phyloP scores from a whole-genome alignment of 208 protist genomes.

The Acanthamoeba polyphaga region DNA sequence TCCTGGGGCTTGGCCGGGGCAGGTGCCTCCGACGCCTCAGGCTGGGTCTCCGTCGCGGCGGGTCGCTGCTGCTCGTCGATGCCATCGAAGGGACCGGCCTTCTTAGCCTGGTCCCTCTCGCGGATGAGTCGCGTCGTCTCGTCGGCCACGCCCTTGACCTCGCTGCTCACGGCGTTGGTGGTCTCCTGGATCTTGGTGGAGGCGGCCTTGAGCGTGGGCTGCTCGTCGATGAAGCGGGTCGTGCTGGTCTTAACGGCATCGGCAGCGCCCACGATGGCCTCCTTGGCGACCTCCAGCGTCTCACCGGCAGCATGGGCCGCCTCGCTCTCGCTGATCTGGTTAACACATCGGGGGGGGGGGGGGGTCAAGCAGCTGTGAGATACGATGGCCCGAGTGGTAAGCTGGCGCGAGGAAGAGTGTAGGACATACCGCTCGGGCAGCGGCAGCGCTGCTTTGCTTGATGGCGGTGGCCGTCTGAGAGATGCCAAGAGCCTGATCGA shows the following conservation, averaged over 20 bases:
- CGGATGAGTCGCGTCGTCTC: slow-evolving; percentile 58
- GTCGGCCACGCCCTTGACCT: slow-evolving; percentile 54
- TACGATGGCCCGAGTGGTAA: neutral
- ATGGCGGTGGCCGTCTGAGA: slow-evolving; percentile 58
- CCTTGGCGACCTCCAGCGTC: neutral
- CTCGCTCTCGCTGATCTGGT: slow-evolving; percentile 67
- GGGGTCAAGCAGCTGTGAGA: neutral
- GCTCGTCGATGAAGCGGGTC: slow-evolving; percentile 61
- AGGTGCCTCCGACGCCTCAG: neutral
- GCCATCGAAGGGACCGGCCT: slow-evolving; percentile 36
- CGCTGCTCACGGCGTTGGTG: slow-evolving; percentile 46
- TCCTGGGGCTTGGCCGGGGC: slow-evolving; percentile 27
- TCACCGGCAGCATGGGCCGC: slow-evolving; percentile 10
- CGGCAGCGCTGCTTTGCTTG: slow-evolving; percentile 51
- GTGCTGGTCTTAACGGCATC: slow-evolving; percentile 28
- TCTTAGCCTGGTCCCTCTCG: slow-evolving; percentile 61
- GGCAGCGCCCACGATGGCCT: slow-evolving; percentile 15
- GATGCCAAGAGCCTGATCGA: slow-evolving; percentile 75
- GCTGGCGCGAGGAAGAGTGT: neutral
- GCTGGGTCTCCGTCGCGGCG: neutral
- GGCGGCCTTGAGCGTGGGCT: slow-evolving; percentile 52
- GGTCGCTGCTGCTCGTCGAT: slow-evolving; percentile 8
- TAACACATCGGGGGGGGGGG: too few relatives aligned
- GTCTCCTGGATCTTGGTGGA: slow-evolving; percentile 43
- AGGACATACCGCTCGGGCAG: slow-evolving; percentile 32